Evolutionary conservation across 2,329 filamentous ascomycete species (phyloP), one percentile per base, ranked within the genome.

Genomic region (Fusarium aywerte): DNA sequence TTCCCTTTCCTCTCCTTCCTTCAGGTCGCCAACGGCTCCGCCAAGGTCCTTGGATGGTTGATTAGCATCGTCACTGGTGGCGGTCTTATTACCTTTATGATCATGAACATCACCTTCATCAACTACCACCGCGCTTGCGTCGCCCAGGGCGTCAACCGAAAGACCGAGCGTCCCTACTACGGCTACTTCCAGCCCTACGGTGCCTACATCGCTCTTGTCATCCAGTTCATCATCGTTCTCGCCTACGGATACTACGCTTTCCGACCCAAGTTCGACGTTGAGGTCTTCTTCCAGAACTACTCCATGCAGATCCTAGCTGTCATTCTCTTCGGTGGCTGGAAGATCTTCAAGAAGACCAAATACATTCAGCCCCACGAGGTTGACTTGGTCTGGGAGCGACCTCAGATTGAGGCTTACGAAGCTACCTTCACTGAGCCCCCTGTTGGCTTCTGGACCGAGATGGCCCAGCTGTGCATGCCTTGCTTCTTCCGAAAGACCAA

Each of bases 351-450:
- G 78, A 80, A 78, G 54, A 90, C 88, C 4, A 82, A 81, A 58
- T 78, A 85, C 31, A 79, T 89, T 16, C 77, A 77, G 4, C 78
- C 87, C 0, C 73, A 80, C 7, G 83, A 90, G 70, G 81, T 83
- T 6, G 87, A 90, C 69, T 79, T 89, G 9, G 77, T 87, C 39
- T 86, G 86, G 87, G 82, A 89, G 70, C 78, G 82, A 38, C 86
- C 85, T 18, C 73, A 80, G 23, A 85, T 89, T 54, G 87, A 89
- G 66, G 81, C 80, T 0, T 88, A 88, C 58, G 85, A 87, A 73
- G 79, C 76, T 4, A 79, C 78, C 15, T 84, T 89, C 64, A 76
- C 78, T 4, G 77, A 81, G 20, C 78, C 79, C 4, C 84, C 84
- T 0, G 74, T 82, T 33, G 80, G 83, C 4, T 87, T 87, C 77